Percentiles rank a stretch among this genome's conserved stretches.
phyloP scores from a whole-genome alignment of 495 filamentous ascomycete genomes.

The Saxophila tyrrhenica region DNA sequence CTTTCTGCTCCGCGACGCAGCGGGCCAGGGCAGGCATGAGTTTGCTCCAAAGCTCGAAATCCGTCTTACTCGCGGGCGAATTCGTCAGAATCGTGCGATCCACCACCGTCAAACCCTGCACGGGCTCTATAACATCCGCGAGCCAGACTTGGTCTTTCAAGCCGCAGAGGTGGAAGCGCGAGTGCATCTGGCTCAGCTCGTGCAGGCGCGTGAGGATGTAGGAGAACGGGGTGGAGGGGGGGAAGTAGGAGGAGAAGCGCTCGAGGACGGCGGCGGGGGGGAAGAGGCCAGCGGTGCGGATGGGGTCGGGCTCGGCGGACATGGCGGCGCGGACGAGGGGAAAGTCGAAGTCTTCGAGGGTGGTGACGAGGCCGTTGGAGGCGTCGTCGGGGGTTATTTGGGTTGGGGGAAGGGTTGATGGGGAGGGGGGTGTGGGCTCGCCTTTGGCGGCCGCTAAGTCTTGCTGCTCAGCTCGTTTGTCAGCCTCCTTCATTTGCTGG shows the following conservation, averaged over 20 bases:
- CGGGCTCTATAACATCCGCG: conserved; percentile 57
- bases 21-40: conserved; percentile 49
- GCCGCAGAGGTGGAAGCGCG: conserved; percentile 62
- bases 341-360: conserved; percentile 61
- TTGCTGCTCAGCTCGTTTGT: conserved; percentile 9
- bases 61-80: conserved; percentile 42
- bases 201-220: conserved; percentile 64
- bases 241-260: conserved; percentile 67
- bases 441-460: conserved; percentile 8
- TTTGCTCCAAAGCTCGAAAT: conserved; percentile 24
- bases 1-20: conserved; percentile 52
- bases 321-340: conserved; percentile 51
- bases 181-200: conserved; percentile 47
- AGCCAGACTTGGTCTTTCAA: conserved; percentile 46
- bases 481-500: conserved; percentile 28
- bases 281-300: conserved; percentile 62
- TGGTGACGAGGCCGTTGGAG: conserved; percentile 65
- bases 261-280: conserved; percentile 56
- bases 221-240: conserved; percentile 59
- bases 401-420: not conserved
- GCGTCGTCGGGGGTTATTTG: conserved; percentile 6
- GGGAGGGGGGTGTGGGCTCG: not conserved
- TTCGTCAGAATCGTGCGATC: conserved; percentile 69
- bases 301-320: conserved; percentile 46
- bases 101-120: conserved; percentile 47